Evolutionary conservation across 495 filamentous ascomycete species (phyloP).

Genomic region (Geoglossum glabrum): DNA sequence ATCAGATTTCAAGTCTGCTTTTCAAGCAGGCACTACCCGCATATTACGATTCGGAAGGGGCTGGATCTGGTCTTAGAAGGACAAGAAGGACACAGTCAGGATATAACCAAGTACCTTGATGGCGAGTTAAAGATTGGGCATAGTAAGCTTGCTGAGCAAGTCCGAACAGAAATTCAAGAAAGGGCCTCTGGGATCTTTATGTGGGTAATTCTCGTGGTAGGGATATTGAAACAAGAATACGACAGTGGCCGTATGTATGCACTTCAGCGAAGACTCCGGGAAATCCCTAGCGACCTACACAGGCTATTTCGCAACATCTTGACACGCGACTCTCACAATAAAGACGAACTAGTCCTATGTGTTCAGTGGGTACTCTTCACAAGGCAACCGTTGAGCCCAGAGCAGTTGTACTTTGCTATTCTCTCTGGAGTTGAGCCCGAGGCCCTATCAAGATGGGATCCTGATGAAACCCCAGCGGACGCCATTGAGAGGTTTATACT

Average conservation of each 20-base stretch:
- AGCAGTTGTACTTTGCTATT: slow-evolving; percentile 21
- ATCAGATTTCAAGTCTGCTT: slow-evolving; percentile 11
- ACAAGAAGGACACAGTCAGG: slow-evolving; percentile 10
- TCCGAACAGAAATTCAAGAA: too few relatives aligned
- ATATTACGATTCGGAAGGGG: slow-evolving; percentile 13
- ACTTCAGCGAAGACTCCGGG: slow-evolving; percentile 11
- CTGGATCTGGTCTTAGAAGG: slow-evolving; percentile 7
- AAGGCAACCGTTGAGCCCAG: slow-evolving; percentile 12
- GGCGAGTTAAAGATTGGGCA: slow-evolving; percentile 7
- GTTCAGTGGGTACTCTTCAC: slow-evolving; percentile 24
- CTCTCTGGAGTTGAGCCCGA: too few relatives aligned
- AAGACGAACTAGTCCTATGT: slow-evolving; percentile 17
- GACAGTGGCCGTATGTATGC: too few relatives aligned
- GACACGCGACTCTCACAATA: slow-evolving; percentile 14
- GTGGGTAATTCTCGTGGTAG: slow-evolving; percentile 19
- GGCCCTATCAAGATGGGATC: too few relatives aligned
- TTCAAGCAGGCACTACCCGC: slow-evolving; percentile 20
- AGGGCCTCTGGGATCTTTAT: slow-evolving; percentile 13
- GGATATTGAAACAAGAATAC: too few relatives aligned
- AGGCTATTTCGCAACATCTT: slow-evolving; percentile 20
- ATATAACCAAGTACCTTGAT: slow-evolving; percentile 11
- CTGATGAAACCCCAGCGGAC: slow-evolving; percentile 4
- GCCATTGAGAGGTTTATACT: slow-evolving; percentile 15
- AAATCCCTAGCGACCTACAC: slow-evolving; percentile 19
- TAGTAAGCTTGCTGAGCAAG: too few relatives aligned